These are phyloP conservation scores for Dactylellina drechsleri DNA, from an alignment of 2,329 filamentous ascomycete genomes.

Conservation along the genomic window DNA sequence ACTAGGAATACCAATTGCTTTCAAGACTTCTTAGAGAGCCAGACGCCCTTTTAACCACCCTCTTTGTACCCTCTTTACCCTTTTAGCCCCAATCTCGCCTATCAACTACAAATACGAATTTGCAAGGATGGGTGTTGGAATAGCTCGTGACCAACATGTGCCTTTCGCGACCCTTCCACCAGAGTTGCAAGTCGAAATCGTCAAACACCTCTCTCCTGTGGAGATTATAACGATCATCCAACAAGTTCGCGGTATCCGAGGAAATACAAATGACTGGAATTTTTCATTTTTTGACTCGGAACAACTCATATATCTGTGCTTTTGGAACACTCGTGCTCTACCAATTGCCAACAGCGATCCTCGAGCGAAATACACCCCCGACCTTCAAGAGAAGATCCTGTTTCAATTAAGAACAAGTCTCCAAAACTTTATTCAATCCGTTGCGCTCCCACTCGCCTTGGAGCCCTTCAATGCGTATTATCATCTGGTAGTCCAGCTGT, in stretches of 20 bases:
- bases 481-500: not conserved
- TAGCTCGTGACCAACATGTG: not conserved
- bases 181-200: constrained; percentile 13
- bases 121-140: not conserved
- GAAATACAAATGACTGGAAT: not conserved
- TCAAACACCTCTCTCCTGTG: constrained; percentile 4
- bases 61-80: too few relatives aligned
- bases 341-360: not conserved
- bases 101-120: not conserved
- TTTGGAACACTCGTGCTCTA: not conserved
- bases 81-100: not conserved
- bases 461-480: constrained; percentile 17
- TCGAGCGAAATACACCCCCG: not conserved
- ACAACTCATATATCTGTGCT: constrained; percentile 21
- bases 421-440: not conserved
- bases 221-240: not conserved
- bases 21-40: not conserved
- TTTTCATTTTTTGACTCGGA: not conserved
- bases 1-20: not conserved
- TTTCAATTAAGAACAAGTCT: not conserved
- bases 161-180: not conserved
- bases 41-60: not conserved
- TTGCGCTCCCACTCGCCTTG: not conserved
- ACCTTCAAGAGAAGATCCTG: constrained; percentile 17
- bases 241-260: not conserved